Conservation (phyloP, 371 early-diverging fungal genomes). For the Apophysomyces sp. region DNA sequence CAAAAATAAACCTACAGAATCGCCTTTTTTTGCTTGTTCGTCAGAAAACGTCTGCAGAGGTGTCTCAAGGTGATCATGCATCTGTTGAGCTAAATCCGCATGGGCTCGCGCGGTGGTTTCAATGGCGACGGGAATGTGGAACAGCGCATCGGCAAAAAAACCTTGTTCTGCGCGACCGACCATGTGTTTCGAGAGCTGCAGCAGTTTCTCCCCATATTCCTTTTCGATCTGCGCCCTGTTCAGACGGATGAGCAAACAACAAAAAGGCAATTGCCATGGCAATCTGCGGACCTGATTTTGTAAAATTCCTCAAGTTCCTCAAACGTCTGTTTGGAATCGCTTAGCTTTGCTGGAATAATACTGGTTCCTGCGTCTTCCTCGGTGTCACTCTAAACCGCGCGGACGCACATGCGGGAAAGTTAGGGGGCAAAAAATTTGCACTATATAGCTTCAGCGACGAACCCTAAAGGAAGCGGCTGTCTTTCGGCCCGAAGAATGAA, state of each 20-base stretch:
- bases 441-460: background rate
- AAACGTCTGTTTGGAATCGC: slow-evolving; percentile 21
- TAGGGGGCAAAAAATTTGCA: background rate
- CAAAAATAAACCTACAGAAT: slow-evolving; percentile 12
- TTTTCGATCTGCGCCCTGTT: slow-evolving; percentile 27
- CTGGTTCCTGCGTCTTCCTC: slow-evolving; percentile 16
- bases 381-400: slow-evolving; percentile 2
- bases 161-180: slow-evolving; percentile 27
- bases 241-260: background rate
- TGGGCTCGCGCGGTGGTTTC: slow-evolving; percentile 31
- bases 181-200: slow-evolving; percentile 20
- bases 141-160: slow-evolving; percentile 19
- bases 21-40: slow-evolving; percentile 17
- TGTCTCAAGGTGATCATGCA: slow-evolving; percentile 20
- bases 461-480: background rate
- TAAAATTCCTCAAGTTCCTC: slow-evolving; percentile 22
- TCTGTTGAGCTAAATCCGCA: slow-evolving; percentile 26
- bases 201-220: slow-evolving; percentile 26
- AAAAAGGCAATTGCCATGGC: background rate
- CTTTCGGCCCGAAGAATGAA: background rate
- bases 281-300: slow-evolving; percentile 15
- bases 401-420: background rate
- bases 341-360: slow-evolving; percentile 8
- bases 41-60: slow-evolving; percentile 20
- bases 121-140: slow-evolving; percentile 26